Percentiles rank a stretch among this genome's conserved stretches.
phyloP scores from a whole-genome alignment of 352 stramenopile species.

The Lagenidium sp. region DNA sequence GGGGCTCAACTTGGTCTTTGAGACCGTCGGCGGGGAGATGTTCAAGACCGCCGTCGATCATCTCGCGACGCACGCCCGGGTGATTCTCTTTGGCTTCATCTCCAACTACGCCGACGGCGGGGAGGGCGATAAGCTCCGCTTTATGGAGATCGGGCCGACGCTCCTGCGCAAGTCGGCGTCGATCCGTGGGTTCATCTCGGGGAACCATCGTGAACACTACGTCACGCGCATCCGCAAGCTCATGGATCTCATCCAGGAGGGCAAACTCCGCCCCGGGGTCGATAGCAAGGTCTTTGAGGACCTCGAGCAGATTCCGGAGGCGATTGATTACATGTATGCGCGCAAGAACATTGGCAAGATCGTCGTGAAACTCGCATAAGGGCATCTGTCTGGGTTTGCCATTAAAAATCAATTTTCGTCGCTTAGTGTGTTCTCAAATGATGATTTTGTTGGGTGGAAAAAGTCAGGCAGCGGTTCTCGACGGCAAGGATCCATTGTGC shows the following conservation, averaged over 20 bases:
- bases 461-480: too few relatives aligned
- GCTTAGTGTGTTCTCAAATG: too few relatives aligned
- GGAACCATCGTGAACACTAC: constrained; percentile 25
- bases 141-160: constrained; percentile 5
- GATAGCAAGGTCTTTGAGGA: constrained; percentile 35
- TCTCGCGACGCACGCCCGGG: constrained; percentile 38
- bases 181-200: constrained; percentile 27
- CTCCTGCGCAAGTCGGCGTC: constrained; percentile 28
- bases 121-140: constrained; percentile 12
- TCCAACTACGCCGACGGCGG: constrained; percentile 32
- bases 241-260: constrained; percentile 32
- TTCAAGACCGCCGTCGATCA: constrained; percentile 41
- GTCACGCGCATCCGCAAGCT: constrained; percentile 34
- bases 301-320: constrained; percentile 50
- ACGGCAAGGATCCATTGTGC: too few relatives aligned
- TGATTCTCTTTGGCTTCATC: constrained; percentile 53
- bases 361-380: constrained; percentile 47
- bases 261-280: constrained; percentile 41
- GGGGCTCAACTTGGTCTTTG: constrained; percentile 55
- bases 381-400: too few relatives aligned
- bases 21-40: constrained; percentile 47
- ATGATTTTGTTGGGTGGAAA: too few relatives aligned
- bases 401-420: too few relatives aligned
- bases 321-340: constrained; percentile 64
- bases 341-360: constrained; percentile 82